phyloP scores from a whole-genome alignment of 177 flowering plant species.

The Telopea speciosissima region DNA sequence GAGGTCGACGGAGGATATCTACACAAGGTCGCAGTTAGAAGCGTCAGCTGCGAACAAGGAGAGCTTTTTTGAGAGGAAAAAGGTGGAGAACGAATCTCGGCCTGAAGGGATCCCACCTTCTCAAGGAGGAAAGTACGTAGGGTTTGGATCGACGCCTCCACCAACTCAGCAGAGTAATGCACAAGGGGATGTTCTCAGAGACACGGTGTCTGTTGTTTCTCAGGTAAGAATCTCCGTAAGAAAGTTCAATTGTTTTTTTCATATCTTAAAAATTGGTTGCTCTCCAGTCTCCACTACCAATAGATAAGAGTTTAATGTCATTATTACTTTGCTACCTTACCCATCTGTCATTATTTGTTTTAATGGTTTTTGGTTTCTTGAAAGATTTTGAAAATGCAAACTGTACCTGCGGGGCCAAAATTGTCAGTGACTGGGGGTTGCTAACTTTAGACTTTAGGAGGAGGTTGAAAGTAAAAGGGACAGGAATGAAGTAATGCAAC shows the following conservation, averaged over 20 bases:
- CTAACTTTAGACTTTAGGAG: neutral
- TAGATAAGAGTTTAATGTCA: neutral
- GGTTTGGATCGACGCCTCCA: slow-evolving; percentile 82
- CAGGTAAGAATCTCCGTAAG: slow-evolving; percentile 38
- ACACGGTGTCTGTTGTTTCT: slow-evolving; percentile 59
- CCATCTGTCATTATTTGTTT: no score
- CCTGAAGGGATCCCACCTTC: slow-evolving; percentile 92
- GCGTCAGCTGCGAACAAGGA: slow-evolving; percentile 89
- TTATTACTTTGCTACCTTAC: no score
- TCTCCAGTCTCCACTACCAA: neutral
- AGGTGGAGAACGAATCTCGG: slow-evolving; percentile 67
- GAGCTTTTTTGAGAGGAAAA: slow-evolving; percentile 62
- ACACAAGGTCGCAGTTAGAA: slow-evolving; percentile 61
- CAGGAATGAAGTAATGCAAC: neutral
- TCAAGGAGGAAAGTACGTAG: slow-evolving; percentile 94
- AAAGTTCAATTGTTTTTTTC: no score
- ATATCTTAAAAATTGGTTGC: neutral
- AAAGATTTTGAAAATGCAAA: no score
- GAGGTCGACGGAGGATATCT: slow-evolving; percentile 63
- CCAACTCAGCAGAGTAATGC: slow-evolving; percentile 36
- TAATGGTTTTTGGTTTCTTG: no score
- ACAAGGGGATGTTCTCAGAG: slow-evolving; percentile 58
- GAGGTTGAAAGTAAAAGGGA: neutral
- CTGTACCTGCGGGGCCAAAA: no score
- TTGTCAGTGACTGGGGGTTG: no score